Evolutionary conservation across 208 protist species (phyloP), one percentile per base, ranked within the genome.

Genomic region (Phytomonas sp.): DNA sequence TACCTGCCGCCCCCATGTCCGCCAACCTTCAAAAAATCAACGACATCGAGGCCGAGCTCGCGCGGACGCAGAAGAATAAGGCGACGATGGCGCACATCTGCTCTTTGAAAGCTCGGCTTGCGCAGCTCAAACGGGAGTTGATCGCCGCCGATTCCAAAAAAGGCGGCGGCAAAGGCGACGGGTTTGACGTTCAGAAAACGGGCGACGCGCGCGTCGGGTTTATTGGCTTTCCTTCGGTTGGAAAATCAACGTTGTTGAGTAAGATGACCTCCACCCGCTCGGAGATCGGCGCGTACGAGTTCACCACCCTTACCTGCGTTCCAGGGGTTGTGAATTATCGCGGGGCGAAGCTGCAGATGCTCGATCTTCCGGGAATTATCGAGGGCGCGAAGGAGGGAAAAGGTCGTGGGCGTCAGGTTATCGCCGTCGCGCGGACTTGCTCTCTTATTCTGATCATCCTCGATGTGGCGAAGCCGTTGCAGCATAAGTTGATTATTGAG

Each of bases 351-450:
- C 79, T 98, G 68, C 94, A 98, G 83, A 95, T 98, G 84, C 79
- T 98, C 1, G 97, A 98, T 86, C 84, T 98, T 26, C 96, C 97
- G 62, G 95, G 98, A 91, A 99, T 99, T 78, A 99, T 99, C 77
- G 98, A 99, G 78, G 98, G 98, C 46, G 98, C 98, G 36, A 99
- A 99, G 77, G 98, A 99, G 68, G 98, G 98, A 69, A 99, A 99
- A 77, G 98, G 98, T 83, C 89, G 98, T 72, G 98, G 98, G 85
- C 88, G 97, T 29, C 98, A 99, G 80, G 97, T 99, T 56, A 99
- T 99, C 76, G 94, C 97, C 28, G 93, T 96, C 51, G 92, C 92
- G 2, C 89, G 98, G 37, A 99, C 98, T 4, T 99, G 98, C 83
- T 92, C 93, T 64, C 87, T 99, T 11, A 99, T 99, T 75, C 89